phyloP scores from a whole-genome alignment of 192 early-diverging fungal genomes.

The Coemansia sp. region DNA sequence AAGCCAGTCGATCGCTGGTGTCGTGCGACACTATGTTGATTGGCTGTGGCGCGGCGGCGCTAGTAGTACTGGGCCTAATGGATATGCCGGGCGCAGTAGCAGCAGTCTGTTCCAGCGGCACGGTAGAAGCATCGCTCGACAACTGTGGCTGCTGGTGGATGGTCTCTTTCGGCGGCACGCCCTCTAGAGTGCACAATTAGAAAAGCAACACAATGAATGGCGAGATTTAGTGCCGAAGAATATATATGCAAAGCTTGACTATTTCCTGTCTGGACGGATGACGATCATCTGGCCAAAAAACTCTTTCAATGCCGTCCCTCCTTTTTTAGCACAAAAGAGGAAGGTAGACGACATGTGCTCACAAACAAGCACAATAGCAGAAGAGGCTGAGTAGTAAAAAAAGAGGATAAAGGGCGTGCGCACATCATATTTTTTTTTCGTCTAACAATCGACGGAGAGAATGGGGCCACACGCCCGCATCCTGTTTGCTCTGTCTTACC shows the following conservation, averaged over 20 bases:
- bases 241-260: background rate
- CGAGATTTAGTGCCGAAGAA: background rate
- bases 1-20: background rate
- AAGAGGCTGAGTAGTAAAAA: background rate
- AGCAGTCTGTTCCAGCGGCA: background rate
- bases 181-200: slow-evolving; percentile 6
- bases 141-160: background rate
- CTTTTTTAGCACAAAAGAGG: background rate
- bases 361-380: slow-evolving; percentile 7
- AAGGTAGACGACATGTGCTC: slow-evolving; percentile 8
- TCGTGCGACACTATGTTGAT: slow-evolving; percentile 15
- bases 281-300: slow-evolving; percentile 2
- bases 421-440: background rate
- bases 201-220: background rate
- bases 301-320: background rate
- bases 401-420: background rate
- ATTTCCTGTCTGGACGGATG: background rate
- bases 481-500: slow-evolving; percentile 6
- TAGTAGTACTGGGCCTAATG: background rate
- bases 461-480: background rate
- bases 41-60: slow-evolving; percentile 9
- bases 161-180: slow-evolving; percentile 1
- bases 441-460: background rate
- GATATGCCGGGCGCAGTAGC: background rate
- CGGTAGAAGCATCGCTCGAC: background rate